Evolutionary conservation across 1,139 yeast species (phyloP), one percentile per base, ranked within the genome.

Genomic region (Saccharomyces hybrid): DNA sequence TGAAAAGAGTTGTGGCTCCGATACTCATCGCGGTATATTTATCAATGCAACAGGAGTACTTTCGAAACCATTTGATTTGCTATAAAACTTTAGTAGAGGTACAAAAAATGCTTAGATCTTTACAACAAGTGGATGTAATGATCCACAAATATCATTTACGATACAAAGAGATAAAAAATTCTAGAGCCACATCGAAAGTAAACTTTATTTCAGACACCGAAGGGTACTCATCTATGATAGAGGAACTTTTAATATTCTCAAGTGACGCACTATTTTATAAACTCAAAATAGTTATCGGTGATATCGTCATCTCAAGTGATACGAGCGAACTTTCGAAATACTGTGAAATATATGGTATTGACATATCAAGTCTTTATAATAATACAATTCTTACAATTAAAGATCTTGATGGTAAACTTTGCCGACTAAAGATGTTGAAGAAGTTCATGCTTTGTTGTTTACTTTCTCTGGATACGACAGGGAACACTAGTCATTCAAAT

Each of bases 371-470:
- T 24, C 44, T 67, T n/a, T 55, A 56, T 34, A 56, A 59, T 34
- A 59, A 53, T 44, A 41, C 60, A 8, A 57, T 51, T 34, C 51
- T 54, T 12, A 52, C 61, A 6, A 53, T 58, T 2, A 28, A 9
- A 7, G 55, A 54, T 11, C 50, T 63, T 9, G 56, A 59, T 14
- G 59, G 58, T 7, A 63, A 65, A 44, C 51, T 59, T 5, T 48
- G 55, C 26, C 58, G 68, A 46, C 51, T 59, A 6, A 58, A 58
- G 26, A 27, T 56, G 14, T 48, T 63, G 47, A 57, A 59, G 41
- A 64, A 61, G 47, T 61, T 65, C 53, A 50, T 60, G 34, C 58
- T 67, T 12, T 64, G 68, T 53, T 59, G 63, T 49, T 41, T 53
- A 16, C 16, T 53, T 11, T 53, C 55, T 4, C 9, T 50, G 6